Conservation (phyloP, 2,329 filamentous ascomycete species). For the Fusarium siculi region DNA sequence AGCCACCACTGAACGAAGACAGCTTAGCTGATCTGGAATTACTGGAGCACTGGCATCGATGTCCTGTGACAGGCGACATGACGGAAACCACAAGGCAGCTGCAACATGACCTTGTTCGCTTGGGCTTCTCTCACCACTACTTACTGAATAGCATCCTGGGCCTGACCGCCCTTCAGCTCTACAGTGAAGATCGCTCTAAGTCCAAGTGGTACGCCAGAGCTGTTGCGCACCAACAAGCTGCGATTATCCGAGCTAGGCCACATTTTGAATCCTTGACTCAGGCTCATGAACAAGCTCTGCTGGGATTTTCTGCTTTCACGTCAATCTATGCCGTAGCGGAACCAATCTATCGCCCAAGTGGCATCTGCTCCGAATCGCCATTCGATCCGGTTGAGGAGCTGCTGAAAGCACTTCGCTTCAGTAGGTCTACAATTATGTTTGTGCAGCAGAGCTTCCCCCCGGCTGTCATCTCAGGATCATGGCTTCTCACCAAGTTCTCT, state of each 20-base stretch:
- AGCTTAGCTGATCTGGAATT: background rate
- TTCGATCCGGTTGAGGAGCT: background rate
- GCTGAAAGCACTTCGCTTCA: background rate
- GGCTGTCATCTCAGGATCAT: background rate
- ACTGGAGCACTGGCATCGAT: background rate
- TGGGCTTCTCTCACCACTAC: background rate
- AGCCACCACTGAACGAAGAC: background rate
- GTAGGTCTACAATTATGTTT: background rate
- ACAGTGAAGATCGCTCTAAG: background rate
- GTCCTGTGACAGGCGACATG: background rate
- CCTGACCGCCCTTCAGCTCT: background rate
- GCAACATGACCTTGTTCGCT: background rate
- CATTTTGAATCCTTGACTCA: background rate
- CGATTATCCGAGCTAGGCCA: background rate
- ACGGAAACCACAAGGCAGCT: background rate
- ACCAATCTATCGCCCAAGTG: background rate
- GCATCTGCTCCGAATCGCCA: background rate
- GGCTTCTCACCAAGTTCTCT: background rate
- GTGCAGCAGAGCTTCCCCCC: background rate
- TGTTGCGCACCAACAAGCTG: background rate
- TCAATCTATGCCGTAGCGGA: background rate
- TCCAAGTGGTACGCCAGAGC: background rate
- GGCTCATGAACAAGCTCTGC: background rate
- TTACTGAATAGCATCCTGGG: background rate
- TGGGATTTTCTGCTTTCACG: background rate